These are phyloP conservation scores for Vitis labrusca DNA, from an alignment of 164 flowering plant genomes.

Conservation along the genomic window DNA sequence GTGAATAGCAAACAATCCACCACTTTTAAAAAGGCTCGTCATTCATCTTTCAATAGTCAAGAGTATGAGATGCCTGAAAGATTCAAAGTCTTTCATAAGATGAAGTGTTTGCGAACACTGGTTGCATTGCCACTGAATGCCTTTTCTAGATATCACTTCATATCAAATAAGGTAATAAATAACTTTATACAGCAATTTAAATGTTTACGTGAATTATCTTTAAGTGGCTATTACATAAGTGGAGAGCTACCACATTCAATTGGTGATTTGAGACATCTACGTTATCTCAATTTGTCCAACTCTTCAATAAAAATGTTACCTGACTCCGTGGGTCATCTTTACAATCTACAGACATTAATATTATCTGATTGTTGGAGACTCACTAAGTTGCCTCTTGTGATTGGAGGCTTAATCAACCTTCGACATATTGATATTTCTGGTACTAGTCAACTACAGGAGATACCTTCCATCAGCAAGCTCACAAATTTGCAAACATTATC, in stretches of 20 bases:
- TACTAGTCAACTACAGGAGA: background rate
- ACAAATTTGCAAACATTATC: background rate
- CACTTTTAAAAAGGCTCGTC: background rate
- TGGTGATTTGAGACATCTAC: slow-evolving; percentile 8
- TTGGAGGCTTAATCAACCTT: background rate
- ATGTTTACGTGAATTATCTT: no score
- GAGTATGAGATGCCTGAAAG: no score
- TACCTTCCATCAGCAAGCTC: background rate
- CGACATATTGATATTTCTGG: background rate
- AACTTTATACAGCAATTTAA: no score
- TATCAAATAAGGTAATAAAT: no score
- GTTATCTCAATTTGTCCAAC: slow-evolving; percentile 4
- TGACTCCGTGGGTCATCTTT: background rate
- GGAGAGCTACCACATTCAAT: background rate
- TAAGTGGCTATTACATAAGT: no score
- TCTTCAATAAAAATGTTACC: background rate
- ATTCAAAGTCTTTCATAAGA: background rate
- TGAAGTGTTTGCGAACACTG: background rate
- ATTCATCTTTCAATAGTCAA: background rate
- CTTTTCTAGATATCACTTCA: no score
- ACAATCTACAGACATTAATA: background rate
- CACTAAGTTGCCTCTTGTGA: background rate
- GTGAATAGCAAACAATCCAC: no score
- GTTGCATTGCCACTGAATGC: no score
- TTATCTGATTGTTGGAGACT: background rate